These are phyloP conservation scores for Cicer yamashitae DNA, from an alignment of 306 rosid species.

Conservation along the genomic window DNA sequence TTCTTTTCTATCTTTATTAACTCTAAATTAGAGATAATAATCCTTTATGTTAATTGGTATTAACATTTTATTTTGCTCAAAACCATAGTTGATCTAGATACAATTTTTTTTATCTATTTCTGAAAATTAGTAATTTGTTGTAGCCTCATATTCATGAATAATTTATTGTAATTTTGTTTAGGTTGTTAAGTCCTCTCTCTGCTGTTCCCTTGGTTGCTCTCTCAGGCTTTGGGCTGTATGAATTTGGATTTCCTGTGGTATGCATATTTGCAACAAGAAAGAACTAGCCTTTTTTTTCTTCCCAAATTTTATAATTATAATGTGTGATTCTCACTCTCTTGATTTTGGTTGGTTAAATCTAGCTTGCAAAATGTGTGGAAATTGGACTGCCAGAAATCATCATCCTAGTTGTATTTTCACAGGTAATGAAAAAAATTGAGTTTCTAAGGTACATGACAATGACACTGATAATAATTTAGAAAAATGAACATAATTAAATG, in stretches of 20 bases:
- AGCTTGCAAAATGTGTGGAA: slow-evolving; percentile 72
- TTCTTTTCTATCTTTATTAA: too few species aligned
- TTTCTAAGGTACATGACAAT: background rate
- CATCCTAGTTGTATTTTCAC: slow-evolving; percentile 61
- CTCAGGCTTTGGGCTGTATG: slow-evolving; percentile 91
- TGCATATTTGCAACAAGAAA: slow-evolving; percentile 36
- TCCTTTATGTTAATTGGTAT: background rate
- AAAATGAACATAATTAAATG: too few species aligned
- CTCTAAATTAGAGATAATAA: background rate
- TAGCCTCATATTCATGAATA: slow-evolving; percentile 17
- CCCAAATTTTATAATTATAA: slow-evolving; percentile 30
- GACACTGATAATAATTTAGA: too few species aligned
- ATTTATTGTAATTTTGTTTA: slow-evolving; percentile 46
- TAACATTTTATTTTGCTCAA: too few species aligned
- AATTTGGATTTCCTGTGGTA: slow-evolving; percentile 94
- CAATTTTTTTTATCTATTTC: background rate
- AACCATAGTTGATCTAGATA: background rate
- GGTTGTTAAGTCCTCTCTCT: slow-evolving; percentile 88
- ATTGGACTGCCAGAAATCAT: slow-evolving; percentile 93
- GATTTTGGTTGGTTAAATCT: slow-evolving; percentile 2
- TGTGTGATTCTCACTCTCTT: slow-evolving; percentile 13
- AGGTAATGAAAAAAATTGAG: slow-evolving; percentile 34
- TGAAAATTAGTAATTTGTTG: slow-evolving; percentile 18
- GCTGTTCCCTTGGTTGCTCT: slow-evolving; percentile 89
- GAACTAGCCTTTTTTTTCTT: background rate